Percentiles rank a stretch among this genome's conserved stretches.
phyloP scores from a whole-genome alignment of 495 filamentous ascomycete genomes.

The Aspergillus sclerotiicarbonarius region DNA sequence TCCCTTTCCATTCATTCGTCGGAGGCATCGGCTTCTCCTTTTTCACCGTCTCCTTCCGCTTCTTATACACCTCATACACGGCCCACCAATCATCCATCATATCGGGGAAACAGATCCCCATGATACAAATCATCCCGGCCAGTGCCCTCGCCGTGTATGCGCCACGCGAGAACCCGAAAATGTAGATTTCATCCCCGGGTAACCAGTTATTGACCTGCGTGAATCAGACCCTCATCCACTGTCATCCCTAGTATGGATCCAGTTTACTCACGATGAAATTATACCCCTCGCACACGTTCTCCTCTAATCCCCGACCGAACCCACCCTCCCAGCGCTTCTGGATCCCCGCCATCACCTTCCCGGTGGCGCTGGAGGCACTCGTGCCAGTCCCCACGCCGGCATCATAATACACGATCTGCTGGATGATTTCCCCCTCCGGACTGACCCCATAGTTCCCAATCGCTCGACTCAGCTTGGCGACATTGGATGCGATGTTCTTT shows the following conservation, averaged over 20 bases:
- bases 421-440: conserved; percentile 19
- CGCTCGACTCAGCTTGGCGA: conserved; percentile 24
- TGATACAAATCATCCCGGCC: conserved; percentile 1
- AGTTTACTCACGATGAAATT: not conserved
- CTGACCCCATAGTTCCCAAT: conserved; percentile 21
- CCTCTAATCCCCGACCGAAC: not conserved
- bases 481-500: conserved; percentile 28
- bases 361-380: not conserved
- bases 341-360: not conserved
- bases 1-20: not conserved
- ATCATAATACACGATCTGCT: conserved; percentile 34
- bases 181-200: conserved; percentile 1
- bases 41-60: not conserved
- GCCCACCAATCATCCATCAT: conserved; percentile 6
- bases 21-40: not conserved
- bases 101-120: conserved; percentile 1
- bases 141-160: not conserved
- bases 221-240: not conserved
- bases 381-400: conserved; percentile 21
- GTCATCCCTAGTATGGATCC: not conserved
- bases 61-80: not conserved
- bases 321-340: conserved; percentile 1
- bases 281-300: conserved; percentile 2
- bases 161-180: not conserved
- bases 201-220: not conserved